Conservation (phyloP, 352 stramenopile species). For the Globisporangium nodosum region DNA sequence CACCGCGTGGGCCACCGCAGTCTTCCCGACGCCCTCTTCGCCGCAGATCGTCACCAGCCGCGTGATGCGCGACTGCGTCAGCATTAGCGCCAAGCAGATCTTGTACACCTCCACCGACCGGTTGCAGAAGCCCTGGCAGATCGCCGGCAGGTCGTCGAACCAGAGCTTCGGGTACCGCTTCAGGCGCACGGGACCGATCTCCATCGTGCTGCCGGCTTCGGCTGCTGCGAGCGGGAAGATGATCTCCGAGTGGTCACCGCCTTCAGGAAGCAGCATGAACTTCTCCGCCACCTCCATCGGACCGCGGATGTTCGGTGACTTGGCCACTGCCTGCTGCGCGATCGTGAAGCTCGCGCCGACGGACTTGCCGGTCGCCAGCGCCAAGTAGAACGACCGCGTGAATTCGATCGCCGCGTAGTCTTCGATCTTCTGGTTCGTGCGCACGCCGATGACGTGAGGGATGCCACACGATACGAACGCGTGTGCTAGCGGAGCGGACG, state of each 20-base stretch:
- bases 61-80: conserved; percentile 71
- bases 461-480: conserved; percentile 89
- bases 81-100: conserved; percentile 70
- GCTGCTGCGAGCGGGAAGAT: conserved; percentile 70
- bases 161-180: conserved; percentile 72
- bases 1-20: conserved; percentile 61
- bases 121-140: conserved; percentile 81
- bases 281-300: conserved; percentile 66
- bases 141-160: conserved; percentile 70
- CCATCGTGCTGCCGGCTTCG: conserved; percentile 29
- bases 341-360: conserved; percentile 69
- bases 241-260: conserved; percentile 73
- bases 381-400: conserved; percentile 78
- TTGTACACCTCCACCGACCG: conserved; percentile 78
- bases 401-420: conserved; percentile 85
- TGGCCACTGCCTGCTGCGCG: conserved; percentile 65
- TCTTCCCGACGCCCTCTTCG: conserved; percentile 76
- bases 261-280: conserved; percentile 70
- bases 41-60: conserved; percentile 71
- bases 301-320: conserved; percentile 72
- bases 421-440: conserved; percentile 80
- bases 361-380: conserved; percentile 67
- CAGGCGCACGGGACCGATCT: conserved; percentile 44
- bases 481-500: conserved; percentile 64
- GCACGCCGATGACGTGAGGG: conserved; percentile 89